A percentile compares a stretch with the other conserved stretches of the same genome.
phyloP scores from a whole-genome alignment of 345 rosid genomes.

The Murraya koenigii region DNA sequence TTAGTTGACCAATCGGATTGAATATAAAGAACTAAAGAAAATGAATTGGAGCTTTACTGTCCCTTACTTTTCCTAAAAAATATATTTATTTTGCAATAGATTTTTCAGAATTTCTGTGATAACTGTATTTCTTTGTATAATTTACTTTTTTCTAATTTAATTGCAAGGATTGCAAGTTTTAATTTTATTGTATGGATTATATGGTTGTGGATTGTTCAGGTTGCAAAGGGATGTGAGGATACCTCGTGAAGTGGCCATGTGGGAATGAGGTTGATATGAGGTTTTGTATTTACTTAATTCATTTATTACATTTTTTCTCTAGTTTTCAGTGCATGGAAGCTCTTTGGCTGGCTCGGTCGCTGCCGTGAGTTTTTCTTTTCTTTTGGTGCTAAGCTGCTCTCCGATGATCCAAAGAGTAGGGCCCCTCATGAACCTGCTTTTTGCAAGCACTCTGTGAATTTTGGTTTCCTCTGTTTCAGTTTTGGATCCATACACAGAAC shows the following conservation, averaged over 20 bases:
- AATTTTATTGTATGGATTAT: background rate
- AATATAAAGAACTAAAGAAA: too few species aligned
- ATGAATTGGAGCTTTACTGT: too few species aligned
- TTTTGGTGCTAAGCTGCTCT: background rate
- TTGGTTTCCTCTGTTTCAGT: slow-evolving; percentile 16
- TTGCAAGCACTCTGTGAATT: slow-evolving; percentile 15
- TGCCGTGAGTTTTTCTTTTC: slow-evolving; percentile 4
- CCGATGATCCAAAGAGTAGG: slow-evolving; percentile 4
- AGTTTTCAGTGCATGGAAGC: background rate
- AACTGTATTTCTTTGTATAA: background rate
- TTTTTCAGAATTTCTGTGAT: background rate
- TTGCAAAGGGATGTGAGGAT: background rate
- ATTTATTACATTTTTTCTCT: background rate
- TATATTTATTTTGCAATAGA: too few species aligned
- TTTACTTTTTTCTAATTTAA: background rate
- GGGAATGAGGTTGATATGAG: background rate
- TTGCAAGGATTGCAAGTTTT: background rate
- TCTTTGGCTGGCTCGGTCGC: slow-evolving; percentile 3
- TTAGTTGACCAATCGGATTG: too few species aligned
- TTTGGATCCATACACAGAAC: slow-evolving; percentile 16
- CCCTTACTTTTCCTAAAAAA: too few species aligned
- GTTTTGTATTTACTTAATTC: background rate
- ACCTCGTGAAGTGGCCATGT: slow-evolving; percentile 15
- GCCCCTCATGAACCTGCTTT: slow-evolving; percentile 16
- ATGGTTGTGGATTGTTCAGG: background rate